phyloP scores from a whole-genome alignment of 2,329 filamentous ascomycete species.

The Xenoacremonium recifei region DNA sequence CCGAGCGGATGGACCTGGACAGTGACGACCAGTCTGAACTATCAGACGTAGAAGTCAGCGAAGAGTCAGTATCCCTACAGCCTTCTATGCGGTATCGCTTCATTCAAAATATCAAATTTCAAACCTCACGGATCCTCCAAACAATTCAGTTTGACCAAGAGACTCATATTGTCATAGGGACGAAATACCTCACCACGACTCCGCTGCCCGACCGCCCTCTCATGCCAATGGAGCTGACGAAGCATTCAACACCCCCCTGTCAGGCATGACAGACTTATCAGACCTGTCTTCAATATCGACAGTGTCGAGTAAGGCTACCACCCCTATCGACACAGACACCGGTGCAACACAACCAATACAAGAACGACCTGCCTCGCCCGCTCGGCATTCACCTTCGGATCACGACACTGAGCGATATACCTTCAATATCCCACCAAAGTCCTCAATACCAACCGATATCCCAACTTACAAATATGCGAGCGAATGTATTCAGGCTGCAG shows the following conservation, averaged over 20 bases:
- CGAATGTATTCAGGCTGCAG: conserved; percentile 86
- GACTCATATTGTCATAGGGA: conserved; percentile 25
- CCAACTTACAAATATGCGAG: conserved; percentile 77
- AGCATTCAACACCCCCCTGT: conserved; percentile 54
- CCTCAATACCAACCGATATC: conserved; percentile 78
- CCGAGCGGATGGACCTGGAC: conserved; percentile 37
- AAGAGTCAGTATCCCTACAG: conserved; percentile 26
- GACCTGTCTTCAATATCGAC: conserved; percentile 55
- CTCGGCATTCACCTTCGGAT: conserved; percentile 26
- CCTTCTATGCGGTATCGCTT: no score
- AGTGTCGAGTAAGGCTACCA: conserved; percentile 63
- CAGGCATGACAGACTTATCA: conserved; percentile 52
- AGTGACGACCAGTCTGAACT: conserved; percentile 21
- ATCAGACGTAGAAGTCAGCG: conserved; percentile 17
- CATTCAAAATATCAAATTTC: no score
- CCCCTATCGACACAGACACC: conserved; percentile 47
- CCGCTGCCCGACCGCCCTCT: conserved; percentile 13
- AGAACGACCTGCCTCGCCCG: conserved; percentile 13
- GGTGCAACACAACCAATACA: conserved; percentile 14
- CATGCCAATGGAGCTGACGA: conserved; percentile 25
- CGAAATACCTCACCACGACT: conserved; percentile 16
- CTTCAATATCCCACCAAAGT: conserved; percentile 68
- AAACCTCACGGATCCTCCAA: no score
- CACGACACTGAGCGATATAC: conserved; percentile 34
- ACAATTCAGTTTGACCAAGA: no score